Percentiles rank a stretch among this genome's conserved stretches.
phyloP scores from a whole-genome alignment of 2,329 filamentous ascomycete species.

The Fusarium agapanthi region DNA sequence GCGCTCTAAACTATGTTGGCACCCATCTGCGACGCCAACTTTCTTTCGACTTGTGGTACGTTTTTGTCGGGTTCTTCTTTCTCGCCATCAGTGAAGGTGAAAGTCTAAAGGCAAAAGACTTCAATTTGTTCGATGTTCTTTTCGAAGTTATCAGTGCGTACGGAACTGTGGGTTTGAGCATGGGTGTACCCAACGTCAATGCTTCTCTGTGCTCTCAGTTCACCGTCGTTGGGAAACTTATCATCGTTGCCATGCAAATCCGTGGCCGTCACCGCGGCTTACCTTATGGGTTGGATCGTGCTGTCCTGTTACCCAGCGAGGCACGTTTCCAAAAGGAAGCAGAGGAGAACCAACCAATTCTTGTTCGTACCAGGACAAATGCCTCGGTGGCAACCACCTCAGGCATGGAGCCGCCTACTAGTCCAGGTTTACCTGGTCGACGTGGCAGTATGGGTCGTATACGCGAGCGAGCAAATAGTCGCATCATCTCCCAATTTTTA shows the following conservation, averaged over 20 bases:
- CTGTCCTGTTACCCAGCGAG: slow-evolving; percentile 67
- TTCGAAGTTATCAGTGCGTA: slow-evolving; percentile 93
- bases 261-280: slow-evolving; percentile 74
- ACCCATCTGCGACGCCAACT: slow-evolving; percentile 92
- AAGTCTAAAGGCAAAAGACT: slow-evolving; percentile 69
- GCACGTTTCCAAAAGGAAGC: slow-evolving; percentile 63
- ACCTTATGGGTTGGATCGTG: slow-evolving; percentile 72
- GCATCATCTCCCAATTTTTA: slow-evolving; percentile 56
- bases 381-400: slow-evolving; percentile 45
- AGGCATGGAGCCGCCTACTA: slow-evolving; percentile 37
- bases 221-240: slow-evolving; percentile 73
- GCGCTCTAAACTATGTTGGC: slow-evolving; percentile 83
- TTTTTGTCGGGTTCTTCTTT: slow-evolving; percentile 92
- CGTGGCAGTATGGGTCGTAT: slow-evolving; percentile 52
- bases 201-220: slow-evolving; percentile 87
- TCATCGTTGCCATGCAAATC: slow-evolving; percentile 75
- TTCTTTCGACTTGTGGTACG: slow-evolving; percentile 97
- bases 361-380: slow-evolving; percentile 50
- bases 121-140: slow-evolving; percentile 74
- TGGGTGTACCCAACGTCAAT: slow-evolving; percentile 81
- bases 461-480: slow-evolving; percentile 50
- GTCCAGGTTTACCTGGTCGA: slow-evolving; percentile 42
- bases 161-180: slow-evolving; percentile 89
- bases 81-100: slow-evolving; percentile 87
- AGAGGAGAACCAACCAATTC: slow-evolving; percentile 54